Evolutionary conservation across 2,329 filamentous ascomycete genomes (phyloP).

Genomic region (Xylariaceae sp.): DNA sequence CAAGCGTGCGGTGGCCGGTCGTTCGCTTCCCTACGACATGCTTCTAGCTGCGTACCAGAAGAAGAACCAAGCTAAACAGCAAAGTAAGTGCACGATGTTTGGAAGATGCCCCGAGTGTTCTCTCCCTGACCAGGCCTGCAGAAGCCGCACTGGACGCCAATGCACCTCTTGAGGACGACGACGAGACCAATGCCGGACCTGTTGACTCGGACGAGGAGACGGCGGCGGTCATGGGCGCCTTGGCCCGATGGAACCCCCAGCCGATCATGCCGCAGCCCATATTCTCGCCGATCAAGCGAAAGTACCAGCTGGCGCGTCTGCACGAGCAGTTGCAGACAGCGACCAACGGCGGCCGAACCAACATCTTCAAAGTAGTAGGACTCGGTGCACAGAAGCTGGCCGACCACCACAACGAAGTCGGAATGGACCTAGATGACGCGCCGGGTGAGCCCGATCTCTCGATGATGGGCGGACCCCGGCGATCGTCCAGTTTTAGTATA

Average conservation of each 20-base stretch:
- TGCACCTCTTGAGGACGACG: slow-evolving; percentile 78
- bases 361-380: slow-evolving; percentile 56
- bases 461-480: slow-evolving; percentile 29
- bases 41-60: slow-evolving; percentile 83
- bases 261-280: slow-evolving; percentile 64
- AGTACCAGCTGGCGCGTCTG: slow-evolving; percentile 56
- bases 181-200: slow-evolving; percentile 69
- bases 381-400: slow-evolving; percentile 48
- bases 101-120: too few relatives aligned
- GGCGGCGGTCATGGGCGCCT: slow-evolving; percentile 75
- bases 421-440: slow-evolving; percentile 44
- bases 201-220: slow-evolving; percentile 95
- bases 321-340: slow-evolving; percentile 60
- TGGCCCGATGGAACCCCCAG: slow-evolving; percentile 67
- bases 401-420: slow-evolving; percentile 37
- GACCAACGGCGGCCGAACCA: slow-evolving; percentile 57
- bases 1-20: slow-evolving; percentile 78
- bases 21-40: slow-evolving; percentile 88
- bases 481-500: slow-evolving; percentile 40
- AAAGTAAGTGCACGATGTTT: slow-evolving; percentile 61
- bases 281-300: slow-evolving; percentile 53
- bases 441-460: slow-evolving; percentile 48
- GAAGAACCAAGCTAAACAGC: slow-evolving; percentile 97
- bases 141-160: slow-evolving; percentile 93
- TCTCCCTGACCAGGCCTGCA: slow-evolving; percentile 31